A percentile compares a stretch with the other conserved stretches of the same genome.
Evolutionary conservation across 306 rosid genomes (phyloP).

Genomic region (Casuarina glauca): DNA sequence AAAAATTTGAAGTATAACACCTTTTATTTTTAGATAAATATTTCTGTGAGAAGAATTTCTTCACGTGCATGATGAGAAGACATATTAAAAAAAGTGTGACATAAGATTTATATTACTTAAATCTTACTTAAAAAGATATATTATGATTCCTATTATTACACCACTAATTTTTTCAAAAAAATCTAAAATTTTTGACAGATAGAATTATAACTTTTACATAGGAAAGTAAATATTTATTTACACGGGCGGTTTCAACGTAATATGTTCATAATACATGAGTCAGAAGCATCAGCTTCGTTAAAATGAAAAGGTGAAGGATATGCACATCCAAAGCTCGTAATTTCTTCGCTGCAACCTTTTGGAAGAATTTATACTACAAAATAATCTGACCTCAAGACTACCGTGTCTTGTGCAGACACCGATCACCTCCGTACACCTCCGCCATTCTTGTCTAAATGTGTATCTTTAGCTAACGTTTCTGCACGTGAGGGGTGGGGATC

Average conservation of each 20-base stretch:
- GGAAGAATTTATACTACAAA: slow-evolving; percentile 31
- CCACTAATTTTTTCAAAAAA: too few species aligned
- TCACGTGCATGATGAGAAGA: too few species aligned
- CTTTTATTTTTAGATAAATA: too few species aligned
- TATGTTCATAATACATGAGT: slow-evolving; percentile 24
- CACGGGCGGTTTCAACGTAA: slow-evolving; percentile 33
- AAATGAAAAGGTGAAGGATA: slow-evolving; percentile 24
- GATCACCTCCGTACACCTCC: slow-evolving; percentile 49
- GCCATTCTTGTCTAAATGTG: slow-evolving; percentile 37
- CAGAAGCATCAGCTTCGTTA: slow-evolving; percentile 11
- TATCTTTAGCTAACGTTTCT: slow-evolving; percentile 37
- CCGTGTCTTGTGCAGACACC: slow-evolving; percentile 17
- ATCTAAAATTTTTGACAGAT: background rate
- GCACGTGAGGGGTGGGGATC: slow-evolving; percentile 37
- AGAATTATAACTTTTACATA: slow-evolving; percentile 26
- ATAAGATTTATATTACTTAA: too few species aligned
- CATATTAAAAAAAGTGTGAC: too few species aligned
- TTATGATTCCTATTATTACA: too few species aligned
- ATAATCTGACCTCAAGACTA: slow-evolving; percentile 38
- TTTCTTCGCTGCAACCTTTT: slow-evolving; percentile 23
- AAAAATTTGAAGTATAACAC: too few species aligned
- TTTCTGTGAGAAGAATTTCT: too few species aligned
- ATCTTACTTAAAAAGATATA: too few species aligned
- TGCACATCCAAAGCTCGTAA: slow-evolving; percentile 36
- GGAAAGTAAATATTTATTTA: slow-evolving; percentile 36